phyloP scores from a whole-genome alignment of 495 filamentous ascomycete species.

The Chaetomium tenue region DNA sequence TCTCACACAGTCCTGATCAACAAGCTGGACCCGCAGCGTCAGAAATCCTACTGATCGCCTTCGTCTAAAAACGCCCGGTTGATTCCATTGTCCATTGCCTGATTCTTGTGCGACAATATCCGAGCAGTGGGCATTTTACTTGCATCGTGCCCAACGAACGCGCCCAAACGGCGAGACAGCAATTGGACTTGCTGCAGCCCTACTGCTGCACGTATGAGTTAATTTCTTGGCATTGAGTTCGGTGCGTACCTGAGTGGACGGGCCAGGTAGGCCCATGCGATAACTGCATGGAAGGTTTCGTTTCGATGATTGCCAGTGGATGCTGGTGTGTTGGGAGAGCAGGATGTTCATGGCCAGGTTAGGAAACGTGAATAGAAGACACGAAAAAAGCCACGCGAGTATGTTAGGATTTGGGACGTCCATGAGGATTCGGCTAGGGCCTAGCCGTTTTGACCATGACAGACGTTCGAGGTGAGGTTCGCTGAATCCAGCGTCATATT shows the following conservation, averaged over 20 bases:
- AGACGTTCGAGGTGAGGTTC: not conserved
- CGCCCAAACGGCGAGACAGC: not conserved
- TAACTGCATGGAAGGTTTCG: not conserved
- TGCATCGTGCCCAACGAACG: not conserved
- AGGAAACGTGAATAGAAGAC: too few relatives aligned
- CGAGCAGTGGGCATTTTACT: not conserved
- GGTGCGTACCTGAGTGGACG: too few relatives aligned
- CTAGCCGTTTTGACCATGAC: too few relatives aligned
- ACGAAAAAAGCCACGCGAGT: too few relatives aligned
- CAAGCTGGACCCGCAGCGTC: not conserved
- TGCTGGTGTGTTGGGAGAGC: too few relatives aligned
- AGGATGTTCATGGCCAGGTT: too few relatives aligned
- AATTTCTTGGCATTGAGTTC: not conserved
- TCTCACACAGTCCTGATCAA: not conserved
- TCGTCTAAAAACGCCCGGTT: not conserved
- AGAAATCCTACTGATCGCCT: not conserved
- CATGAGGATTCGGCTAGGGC: too few relatives aligned
- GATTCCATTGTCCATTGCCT: not conserved
- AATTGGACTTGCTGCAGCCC: slow-evolving; percentile 9
- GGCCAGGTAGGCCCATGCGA: not conserved
- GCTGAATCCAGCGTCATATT: not conserved
- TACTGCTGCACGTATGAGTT: not conserved
- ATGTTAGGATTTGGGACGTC: too few relatives aligned
- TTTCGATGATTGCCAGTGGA: too few relatives aligned
- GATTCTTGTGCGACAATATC: not conserved